Evolutionary conservation across 257 asterid species (phyloP).

Genomic region (Forsythia viridissima): DNA sequence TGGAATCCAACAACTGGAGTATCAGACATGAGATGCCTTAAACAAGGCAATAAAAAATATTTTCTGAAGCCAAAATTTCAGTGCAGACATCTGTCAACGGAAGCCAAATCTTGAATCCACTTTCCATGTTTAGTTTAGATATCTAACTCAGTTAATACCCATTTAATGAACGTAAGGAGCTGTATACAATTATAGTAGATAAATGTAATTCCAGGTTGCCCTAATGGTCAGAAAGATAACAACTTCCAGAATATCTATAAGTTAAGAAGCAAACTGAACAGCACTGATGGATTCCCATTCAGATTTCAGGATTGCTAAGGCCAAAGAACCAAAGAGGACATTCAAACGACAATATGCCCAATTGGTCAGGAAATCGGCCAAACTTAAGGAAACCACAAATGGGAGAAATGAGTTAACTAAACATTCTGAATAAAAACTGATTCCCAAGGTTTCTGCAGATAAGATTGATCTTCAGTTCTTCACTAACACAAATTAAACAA

Average conservation of each 20-base stretch:
- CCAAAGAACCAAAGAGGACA: neutral
- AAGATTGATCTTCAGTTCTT: neutral
- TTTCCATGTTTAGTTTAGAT: slow-evolving; percentile 7
- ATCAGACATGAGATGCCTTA: slow-evolving; percentile 15
- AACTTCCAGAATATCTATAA: slow-evolving; percentile 13
- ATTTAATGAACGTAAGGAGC: slow-evolving; percentile 18
- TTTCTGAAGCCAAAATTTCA: slow-evolving; percentile 22
- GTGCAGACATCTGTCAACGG: slow-evolving; percentile 16
- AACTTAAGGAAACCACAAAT: slow-evolving; percentile 15
- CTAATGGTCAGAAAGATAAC: neutral
- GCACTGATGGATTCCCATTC: neutral
- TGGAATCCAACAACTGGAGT: neutral
- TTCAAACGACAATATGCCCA: neutral
- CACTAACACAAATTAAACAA: slow-evolving; percentile 13
- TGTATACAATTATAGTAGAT: neutral
- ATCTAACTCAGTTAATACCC: slow-evolving; percentile 21
- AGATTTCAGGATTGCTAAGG: neutral
- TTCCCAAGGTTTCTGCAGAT: slow-evolving; percentile 14
- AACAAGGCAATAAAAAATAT: neutral
- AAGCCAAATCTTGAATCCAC: slow-evolving; percentile 11
- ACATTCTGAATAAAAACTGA: slow-evolving; percentile 7
- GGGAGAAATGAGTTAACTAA: neutral
- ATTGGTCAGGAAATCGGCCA: slow-evolving; percentile 7
- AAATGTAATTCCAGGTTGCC: slow-evolving; percentile 8
- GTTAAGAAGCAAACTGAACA: slow-evolving; percentile 11